Evolutionary conservation across 352 stramenopile species (phyloP).

Genomic region (Globisporangium mamillatum): DNA sequence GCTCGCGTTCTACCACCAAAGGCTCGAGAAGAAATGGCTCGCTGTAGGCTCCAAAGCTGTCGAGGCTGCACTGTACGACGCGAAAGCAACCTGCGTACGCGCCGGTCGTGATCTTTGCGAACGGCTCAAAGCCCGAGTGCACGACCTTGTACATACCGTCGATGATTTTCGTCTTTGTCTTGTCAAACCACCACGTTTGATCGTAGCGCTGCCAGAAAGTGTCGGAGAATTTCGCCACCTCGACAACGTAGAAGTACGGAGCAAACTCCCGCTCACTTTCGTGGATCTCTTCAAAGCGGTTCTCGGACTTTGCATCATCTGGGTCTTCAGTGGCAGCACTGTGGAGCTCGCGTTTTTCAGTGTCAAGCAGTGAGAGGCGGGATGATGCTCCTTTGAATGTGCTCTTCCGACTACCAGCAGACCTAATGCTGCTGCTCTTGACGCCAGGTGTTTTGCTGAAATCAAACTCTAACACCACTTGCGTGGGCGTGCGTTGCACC

Average conservation of each 20-base stretch:
- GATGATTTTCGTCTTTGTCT: slow-evolving; percentile 62
- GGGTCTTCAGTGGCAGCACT: neutral
- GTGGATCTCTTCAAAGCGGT: slow-evolving; percentile 27
- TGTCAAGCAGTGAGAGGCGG: neutral
- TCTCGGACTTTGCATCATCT: neutral
- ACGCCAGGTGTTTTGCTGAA: neutral
- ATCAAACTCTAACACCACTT: slow-evolving; percentile 27
- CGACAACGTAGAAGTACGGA: slow-evolving; percentile 63
- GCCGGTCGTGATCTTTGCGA: slow-evolving; percentile 35
- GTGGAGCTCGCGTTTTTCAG: neutral
- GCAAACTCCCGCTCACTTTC: slow-evolving; percentile 34
- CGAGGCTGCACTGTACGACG: slow-evolving; percentile 54
- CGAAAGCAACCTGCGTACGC: slow-evolving; percentile 59
- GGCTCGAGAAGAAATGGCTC: slow-evolving; percentile 54
- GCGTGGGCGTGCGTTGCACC: slow-evolving; percentile 18
- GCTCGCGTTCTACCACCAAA: slow-evolving; percentile 3
- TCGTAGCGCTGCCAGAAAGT: slow-evolving; percentile 80
- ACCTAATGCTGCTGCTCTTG: neutral
- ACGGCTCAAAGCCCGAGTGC: slow-evolving; percentile 43
- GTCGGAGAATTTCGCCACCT: slow-evolving; percentile 58
- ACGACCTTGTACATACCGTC: slow-evolving; percentile 61
- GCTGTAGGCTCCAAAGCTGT: slow-evolving; percentile 43
- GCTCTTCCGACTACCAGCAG: neutral
- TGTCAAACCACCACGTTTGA: slow-evolving; percentile 80
- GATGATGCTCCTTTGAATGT: neutral